Base-by-base conservation (phyloP, 495 filamentous ascomycete species). In the Penicillium coprophilum region DNA sequence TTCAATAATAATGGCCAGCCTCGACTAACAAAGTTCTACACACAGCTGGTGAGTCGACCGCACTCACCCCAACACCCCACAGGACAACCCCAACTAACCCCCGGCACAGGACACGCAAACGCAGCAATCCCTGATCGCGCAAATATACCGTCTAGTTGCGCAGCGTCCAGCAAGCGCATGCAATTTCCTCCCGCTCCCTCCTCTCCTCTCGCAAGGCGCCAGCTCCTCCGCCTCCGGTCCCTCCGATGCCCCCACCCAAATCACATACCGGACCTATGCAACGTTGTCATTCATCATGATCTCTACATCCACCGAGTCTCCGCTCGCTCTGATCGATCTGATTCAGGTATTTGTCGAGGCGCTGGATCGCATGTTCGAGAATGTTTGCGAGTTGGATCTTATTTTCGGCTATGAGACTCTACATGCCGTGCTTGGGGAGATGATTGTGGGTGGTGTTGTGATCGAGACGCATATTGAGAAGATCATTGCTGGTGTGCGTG, bases 341-440 rank as follows among this genome's bases (percentile, higher is more conserved):
- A 97, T 98, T 63, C 94, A 97, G 71, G 94, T 97, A 24, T 97
- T 96, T 60, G 94, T 98, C 50, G 93, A 97, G 73, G 85, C 95
- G 19, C 82, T 98, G 20, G 94, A 98, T 70, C 83, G 90, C 53
- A 80, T 98, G 51, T 97, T 97, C 68, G 93, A 97, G 77, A 96
- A 97, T 64, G 94, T 98, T 23, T 98, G 94, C 78, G 94, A 98
- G 73, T 77, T 98, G 46, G 94, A 98, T 69, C 80, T 98, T 52
- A 98, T 97, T 71, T 98, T 97, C 77, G 96, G 96, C 62, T 98
- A 96, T 69, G 94, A 98, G 81, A 92, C 91, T 28, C 82, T 97
- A 69, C 94, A 98, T 76, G 89, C 94, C 6, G 84, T 88, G 23
- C 77, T 98, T 21, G 83, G 84, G 61, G 94, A 98, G 82, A 95